Base-by-base conservation (phyloP, 1,284 basidiomycete species). In the Boletus mariae region DNA sequence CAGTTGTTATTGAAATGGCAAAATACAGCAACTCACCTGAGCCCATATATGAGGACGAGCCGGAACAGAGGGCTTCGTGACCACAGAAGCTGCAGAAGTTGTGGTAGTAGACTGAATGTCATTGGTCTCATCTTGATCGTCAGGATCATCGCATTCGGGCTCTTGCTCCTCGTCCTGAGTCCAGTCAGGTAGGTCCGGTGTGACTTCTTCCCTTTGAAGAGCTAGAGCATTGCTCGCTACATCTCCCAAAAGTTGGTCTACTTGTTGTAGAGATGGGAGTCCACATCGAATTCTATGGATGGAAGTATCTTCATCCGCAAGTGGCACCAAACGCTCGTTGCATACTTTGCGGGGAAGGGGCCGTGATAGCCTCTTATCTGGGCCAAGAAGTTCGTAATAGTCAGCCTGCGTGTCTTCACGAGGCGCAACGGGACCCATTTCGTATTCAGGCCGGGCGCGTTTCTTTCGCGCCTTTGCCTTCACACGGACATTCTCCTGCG, bases 1-100 rank as follows among this genome's bases (percentile, higher is more conserved):
- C 35, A 61, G 54, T 29, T 13, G 28, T 15, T 13, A 32, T 32
- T 4, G 3, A 29, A 29, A 17, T 43, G 15, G 40, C 23, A 58
- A 20, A 23, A 45, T 8, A 28, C 42, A 50, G 11, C 38, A 32
- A 53, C 64, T 56, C 61, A 81, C 82, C 65, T 75, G 66, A 11
- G 81, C 78, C 81, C 81, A 83, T 31, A 83, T 76, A 3, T 71
- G 78, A 15, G 80, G 82, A 40, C 63, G 57, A 5, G 31, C 46
- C 2, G 63, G 68, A 20, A 82, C 57, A 5, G 65, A 65, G 20
- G 67, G 67, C 57, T 75, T 78, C 5, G n/a, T 29, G 7, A 20
- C 17, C 5, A 10, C 38, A 12, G 45, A 13, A 12, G 28, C 37
- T 7, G 11, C 32, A 25, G 52, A 37, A 29, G 34, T n/a, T 28